Evolutionary conservation across 2,329 filamentous ascomycete species (phyloP).

Genomic region (Chrysoporthe puriensis): DNA sequence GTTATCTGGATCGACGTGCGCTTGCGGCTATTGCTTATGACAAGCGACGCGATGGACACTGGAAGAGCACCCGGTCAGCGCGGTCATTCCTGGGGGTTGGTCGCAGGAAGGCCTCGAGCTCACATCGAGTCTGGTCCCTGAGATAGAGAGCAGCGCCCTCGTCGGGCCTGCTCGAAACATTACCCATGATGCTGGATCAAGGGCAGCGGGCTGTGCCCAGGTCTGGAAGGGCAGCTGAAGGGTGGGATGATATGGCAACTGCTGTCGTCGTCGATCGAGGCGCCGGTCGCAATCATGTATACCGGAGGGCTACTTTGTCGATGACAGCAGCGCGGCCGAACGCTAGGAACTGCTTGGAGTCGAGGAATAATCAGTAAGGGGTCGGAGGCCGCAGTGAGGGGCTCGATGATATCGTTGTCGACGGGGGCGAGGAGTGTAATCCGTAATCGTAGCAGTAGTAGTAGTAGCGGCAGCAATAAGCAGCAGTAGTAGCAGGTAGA

Average conservation of each 20-base stretch:
- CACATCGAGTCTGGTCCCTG: constrained; percentile 91
- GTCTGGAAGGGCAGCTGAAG: constrained; percentile 27
- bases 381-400: background rate
- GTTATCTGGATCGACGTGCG: constrained; percentile 76
- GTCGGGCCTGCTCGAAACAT: constrained; percentile 85
- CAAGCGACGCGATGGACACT: constrained; percentile 88
- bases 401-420: constrained; percentile 1
- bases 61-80: constrained; percentile 32
- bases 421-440: background rate
- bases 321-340: constrained; percentile 3
- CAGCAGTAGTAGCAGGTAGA: background rate
- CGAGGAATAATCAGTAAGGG: constrained; percentile 13
- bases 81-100: constrained; percentile 1
- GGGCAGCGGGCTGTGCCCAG: constrained; percentile 35
- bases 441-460: background rate
- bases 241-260: constrained; percentile 16
- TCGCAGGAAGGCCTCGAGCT: constrained; percentile 41
- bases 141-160: constrained; percentile 81
- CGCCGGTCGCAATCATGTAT: constrained; percentile 23
- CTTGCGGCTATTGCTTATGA: constrained; percentile 78
- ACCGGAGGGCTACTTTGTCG: background rate
- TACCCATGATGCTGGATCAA: constrained; percentile 72
- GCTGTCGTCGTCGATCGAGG: constrained; percentile 30
- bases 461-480: background rate
- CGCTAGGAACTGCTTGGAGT: constrained; percentile 4